Percentiles rank a stretch among this genome's conserved stretches.
Evolutionary conservation across 1,284 basidiomycete genomes (phyloP).

Genomic region (Boletellus sp.): DNA sequence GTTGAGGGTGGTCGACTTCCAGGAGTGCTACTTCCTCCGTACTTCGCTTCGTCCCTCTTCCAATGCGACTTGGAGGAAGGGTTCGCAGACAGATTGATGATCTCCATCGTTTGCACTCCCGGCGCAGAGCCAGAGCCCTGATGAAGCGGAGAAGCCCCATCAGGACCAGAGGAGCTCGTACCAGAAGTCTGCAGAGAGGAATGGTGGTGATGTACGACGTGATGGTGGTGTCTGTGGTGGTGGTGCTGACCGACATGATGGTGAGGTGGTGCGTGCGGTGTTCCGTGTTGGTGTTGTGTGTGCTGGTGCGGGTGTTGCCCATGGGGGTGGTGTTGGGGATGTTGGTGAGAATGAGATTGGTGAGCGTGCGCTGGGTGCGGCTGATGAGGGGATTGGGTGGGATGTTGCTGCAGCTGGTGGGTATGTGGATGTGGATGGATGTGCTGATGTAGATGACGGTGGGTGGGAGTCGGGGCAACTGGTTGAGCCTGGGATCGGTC

Average conservation of each 20-base stretch:
- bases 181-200: constrained; percentile 14
- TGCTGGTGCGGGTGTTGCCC: constrained; percentile 28
- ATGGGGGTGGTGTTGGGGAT: constrained; percentile 33
- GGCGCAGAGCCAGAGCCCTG: constrained; percentile 24
- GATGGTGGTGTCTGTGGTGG: constrained; percentile 44
- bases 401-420: constrained; percentile 24
- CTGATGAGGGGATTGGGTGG: constrained; percentile 17
- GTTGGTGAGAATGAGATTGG: constrained; percentile 27
- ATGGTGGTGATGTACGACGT: constrained; percentile 44
- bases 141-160: constrained; percentile 18
- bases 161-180: constrained; percentile 15
- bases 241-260: constrained; percentile 35
- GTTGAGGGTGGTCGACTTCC: constrained; percentile 31
- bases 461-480: constrained; percentile 19
- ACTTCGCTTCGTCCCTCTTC: constrained; percentile 29
- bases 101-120: constrained; percentile 32
- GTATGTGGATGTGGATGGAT: constrained; percentile 22
- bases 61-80: constrained; percentile 27
- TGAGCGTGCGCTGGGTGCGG: constrained; percentile 21
- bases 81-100: constrained; percentile 30
- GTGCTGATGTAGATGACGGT: constrained; percentile 26
- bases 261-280: constrained; percentile 27
- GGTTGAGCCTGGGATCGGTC: constrained; percentile 27
- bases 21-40: constrained; percentile 26
- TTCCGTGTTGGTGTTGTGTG: constrained; percentile 34